phyloP scores from a whole-genome alignment of 2,329 filamentous ascomycete genomes.

The Polychaeton citri region DNA sequence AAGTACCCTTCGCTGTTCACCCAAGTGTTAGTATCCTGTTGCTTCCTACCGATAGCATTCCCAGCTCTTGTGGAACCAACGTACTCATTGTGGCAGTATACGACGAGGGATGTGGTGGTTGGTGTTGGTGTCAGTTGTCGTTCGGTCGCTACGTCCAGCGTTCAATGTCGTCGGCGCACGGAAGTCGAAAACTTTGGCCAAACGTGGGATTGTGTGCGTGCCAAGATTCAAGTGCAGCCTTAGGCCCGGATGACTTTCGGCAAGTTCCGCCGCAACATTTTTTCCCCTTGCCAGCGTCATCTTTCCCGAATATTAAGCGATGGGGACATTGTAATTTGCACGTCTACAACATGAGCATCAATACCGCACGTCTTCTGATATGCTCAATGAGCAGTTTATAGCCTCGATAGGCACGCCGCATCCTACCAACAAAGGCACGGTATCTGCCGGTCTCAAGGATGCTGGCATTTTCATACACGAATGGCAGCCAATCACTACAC shows the following conservation, averaged over 20 bases:
- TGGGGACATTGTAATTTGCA: too few species aligned
- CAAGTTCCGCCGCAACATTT: background rate
- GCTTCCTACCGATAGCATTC: slow-evolving; percentile 1
- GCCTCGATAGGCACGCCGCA: slow-evolving; percentile 31
- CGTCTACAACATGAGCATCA: too few species aligned
- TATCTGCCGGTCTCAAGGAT: slow-evolving; percentile 50
- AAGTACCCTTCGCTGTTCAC: slow-evolving; percentile 55
- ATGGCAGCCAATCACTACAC: slow-evolving; percentile 61
- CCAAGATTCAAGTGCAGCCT: background rate
- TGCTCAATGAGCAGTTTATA: slow-evolving; percentile 39
- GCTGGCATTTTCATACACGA: slow-evolving; percentile 79
- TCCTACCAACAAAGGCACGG: slow-evolving; percentile 22
- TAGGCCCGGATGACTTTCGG: background rate
- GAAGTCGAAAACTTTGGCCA: background rate
- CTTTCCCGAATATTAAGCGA: background rate
- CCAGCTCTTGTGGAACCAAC: slow-evolving; percentile 3
- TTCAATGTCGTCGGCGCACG: background rate
- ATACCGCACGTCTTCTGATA: too few species aligned
- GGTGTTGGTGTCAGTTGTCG: background rate
- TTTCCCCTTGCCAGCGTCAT: background rate
- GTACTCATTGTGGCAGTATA: slow-evolving; percentile 19
- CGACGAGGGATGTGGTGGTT: background rate
- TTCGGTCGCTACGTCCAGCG: background rate
- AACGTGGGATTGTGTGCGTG: slow-evolving; percentile 1
- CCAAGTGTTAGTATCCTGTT: slow-evolving; percentile 33